Conservation (phyloP, 2,329 filamentous ascomycete species). For the Pyrenophora graminea region DNA sequence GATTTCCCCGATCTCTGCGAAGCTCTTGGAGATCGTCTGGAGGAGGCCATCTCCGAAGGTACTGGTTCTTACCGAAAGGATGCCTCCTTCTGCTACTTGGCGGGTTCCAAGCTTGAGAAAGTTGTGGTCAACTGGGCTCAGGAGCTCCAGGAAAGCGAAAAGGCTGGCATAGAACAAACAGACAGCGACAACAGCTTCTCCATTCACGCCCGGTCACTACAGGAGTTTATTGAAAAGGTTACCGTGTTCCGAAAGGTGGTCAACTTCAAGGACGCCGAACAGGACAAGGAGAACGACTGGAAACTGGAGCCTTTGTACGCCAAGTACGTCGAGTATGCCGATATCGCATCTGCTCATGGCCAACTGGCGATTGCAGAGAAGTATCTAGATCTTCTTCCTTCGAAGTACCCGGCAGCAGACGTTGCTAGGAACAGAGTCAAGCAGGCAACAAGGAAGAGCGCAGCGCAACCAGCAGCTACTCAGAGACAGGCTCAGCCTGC, state of each 20-base stretch:
- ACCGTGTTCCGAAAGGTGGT: constrained; percentile 94
- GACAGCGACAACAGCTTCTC: constrained; percentile 83
- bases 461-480: constrained; percentile 48
- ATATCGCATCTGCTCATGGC: constrained; percentile 89
- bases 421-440: constrained; percentile 83
- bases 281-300: constrained; percentile 74
- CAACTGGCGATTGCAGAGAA: constrained; percentile 84
- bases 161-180: constrained; percentile 70
- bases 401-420: constrained; percentile 82
- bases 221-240: constrained; percentile 97
- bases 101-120: constrained; percentile 96
- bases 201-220: constrained; percentile 83
- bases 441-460: constrained; percentile 73
- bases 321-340: constrained; percentile 96
- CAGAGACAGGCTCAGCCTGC: constrained; percentile 48
- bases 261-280: constrained; percentile 83
- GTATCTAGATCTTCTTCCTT: constrained; percentile 85
- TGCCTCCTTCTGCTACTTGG: constrained; percentile 94
- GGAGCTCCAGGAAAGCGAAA: constrained; percentile 84
- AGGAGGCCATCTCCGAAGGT: constrained; percentile 66
- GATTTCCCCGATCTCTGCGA: constrained; percentile 97
- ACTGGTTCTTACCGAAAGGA: constrained; percentile 69
- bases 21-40: constrained; percentile 86
- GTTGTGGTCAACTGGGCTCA: constrained; percentile 92
- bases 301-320: constrained; percentile 86